A percentile compares a stretch with the other conserved stretches of the same genome.
Evolutionary conservation across 352 stramenopile genomes (phyloP).

Genomic region (Globisporangium viniferum): DNA sequence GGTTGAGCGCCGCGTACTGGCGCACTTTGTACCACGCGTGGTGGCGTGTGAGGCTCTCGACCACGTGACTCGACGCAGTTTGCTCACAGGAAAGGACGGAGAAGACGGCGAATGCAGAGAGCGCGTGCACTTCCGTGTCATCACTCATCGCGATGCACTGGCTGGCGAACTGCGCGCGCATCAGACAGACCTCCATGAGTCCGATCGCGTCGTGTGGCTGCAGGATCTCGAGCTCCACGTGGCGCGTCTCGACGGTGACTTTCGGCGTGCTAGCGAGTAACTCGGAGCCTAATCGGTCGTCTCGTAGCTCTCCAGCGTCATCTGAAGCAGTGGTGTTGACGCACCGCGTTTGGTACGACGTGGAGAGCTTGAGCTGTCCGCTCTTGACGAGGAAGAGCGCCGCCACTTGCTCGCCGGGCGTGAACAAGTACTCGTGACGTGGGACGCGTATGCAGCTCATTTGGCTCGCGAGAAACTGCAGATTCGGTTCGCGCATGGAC

Average conservation of each 20-base stretch:
- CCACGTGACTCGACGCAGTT: conserved; percentile 27
- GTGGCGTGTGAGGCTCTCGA: conserved; percentile 40
- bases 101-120: conserved; percentile 32
- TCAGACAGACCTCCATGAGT: conserved; percentile 14
- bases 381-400: not conserved
- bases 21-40: conserved; percentile 53
- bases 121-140: conserved; percentile 30
- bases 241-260: not conserved
- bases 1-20: conserved; percentile 56
- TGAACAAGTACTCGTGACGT: conserved; percentile 1
- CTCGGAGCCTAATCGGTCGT: not conserved
- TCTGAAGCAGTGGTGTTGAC: not conserved
- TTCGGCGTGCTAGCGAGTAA: not conserved
- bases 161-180: conserved; percentile 36
- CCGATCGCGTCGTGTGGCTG: not conserved
- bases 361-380: not conserved
- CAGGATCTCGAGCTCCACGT: not conserved
- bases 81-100: conserved; percentile 24
- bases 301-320: not conserved
- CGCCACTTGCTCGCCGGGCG: not conserved
- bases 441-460: not conserved
- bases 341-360: not conserved
- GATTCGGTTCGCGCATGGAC: not conserved
- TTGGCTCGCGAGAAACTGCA: conserved; percentile 2
- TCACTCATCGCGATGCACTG: conserved; percentile 43